Conservation (phyloP, 805 yeast species). For the Candida takata region DNA sequence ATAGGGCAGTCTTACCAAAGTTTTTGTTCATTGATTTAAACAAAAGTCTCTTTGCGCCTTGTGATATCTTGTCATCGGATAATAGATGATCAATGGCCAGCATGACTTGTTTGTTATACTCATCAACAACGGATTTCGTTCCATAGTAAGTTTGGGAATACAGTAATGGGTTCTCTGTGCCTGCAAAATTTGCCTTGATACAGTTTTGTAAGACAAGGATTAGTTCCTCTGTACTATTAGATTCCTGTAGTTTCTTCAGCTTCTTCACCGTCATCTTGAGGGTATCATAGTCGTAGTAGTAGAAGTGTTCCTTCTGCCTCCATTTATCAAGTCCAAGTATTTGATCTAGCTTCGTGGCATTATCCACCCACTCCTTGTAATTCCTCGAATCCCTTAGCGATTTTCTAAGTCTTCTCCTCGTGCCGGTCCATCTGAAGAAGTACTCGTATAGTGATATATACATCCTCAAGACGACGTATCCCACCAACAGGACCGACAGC, state of each 20-base stretch:
- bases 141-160: constrained; percentile 75
- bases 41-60: constrained; percentile 39
- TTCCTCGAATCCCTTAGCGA: constrained; percentile 40
- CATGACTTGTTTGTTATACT: constrained; percentile 47
- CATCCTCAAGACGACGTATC: constrained; percentile 47
- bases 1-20: constrained; percentile 65
- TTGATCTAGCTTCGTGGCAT: constrained; percentile 52
- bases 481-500: constrained; percentile 41
- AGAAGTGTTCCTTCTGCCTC: constrained; percentile 53
- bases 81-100: constrained; percentile 38
- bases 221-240: constrained; percentile 38
- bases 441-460: constrained; percentile 61
- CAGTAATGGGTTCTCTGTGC: constrained; percentile 62
- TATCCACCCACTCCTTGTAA: constrained; percentile 56
- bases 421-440: constrained; percentile 53
- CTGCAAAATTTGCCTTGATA: constrained; percentile 68
- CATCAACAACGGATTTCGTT: constrained; percentile 53
- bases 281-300: constrained; percentile 63
- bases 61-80: constrained; percentile 30
- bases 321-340: constrained; percentile 55
- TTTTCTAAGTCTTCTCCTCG: constrained; percentile 41
- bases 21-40: constrained; percentile 54
- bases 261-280: constrained; percentile 40
- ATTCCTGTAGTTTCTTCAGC: constrained; percentile 22
- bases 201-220: constrained; percentile 57